Evolutionary conservation across 2,329 filamentous ascomycete species (phyloP), one percentile per base, ranked within the genome.

Genomic region (Sporothrix inflata): DNA sequence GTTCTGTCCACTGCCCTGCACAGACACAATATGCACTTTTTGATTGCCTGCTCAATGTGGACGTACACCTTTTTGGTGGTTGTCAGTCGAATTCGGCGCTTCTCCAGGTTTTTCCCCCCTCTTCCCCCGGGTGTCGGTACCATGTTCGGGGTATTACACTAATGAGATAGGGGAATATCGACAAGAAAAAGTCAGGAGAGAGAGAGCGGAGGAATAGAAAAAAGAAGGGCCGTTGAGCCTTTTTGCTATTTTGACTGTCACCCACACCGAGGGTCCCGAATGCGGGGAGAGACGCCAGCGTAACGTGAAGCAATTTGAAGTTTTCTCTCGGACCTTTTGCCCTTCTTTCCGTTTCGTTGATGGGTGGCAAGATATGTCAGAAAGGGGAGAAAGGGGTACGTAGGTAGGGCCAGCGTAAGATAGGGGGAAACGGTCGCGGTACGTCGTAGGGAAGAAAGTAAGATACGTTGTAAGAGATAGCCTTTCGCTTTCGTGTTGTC

Each of bases 121-220:
- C 30, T 60, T n/a, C 12, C 38, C 40, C 40, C 40, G 21, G 40
- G 40, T 65, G 12, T 47, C n/a, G n/a, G 40, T 45, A 30, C 40
- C 40, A 47, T 19, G 7, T n/a, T 47, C 61, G 40, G 40, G 61
- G 40, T 47, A 63, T n/a, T 63, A 47, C 40, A 47, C 40, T 19
- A 47, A 47, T 11, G n/a, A 61, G 60, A 65, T 65, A 45, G 5
- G 24, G 40, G 61, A 47, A 16, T 30, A 19, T 24, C n/a, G 60
- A 63, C 34, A 61, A 21, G n/a, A 65, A 45, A 42, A 65, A 65
- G 27, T 19, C 21, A 47, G 57, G 57, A 42, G 34, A 61, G 57
- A 24, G 27, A 11, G n/a, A 40, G 57, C 9, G 34, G 57, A 61
- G 57, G 19, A 12, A 34, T 19, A 34, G 38, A 42, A 24, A 63